phyloP scores from a whole-genome alignment of 371 early-diverging fungal species.

The Phascolomyces articulosus region DNA sequence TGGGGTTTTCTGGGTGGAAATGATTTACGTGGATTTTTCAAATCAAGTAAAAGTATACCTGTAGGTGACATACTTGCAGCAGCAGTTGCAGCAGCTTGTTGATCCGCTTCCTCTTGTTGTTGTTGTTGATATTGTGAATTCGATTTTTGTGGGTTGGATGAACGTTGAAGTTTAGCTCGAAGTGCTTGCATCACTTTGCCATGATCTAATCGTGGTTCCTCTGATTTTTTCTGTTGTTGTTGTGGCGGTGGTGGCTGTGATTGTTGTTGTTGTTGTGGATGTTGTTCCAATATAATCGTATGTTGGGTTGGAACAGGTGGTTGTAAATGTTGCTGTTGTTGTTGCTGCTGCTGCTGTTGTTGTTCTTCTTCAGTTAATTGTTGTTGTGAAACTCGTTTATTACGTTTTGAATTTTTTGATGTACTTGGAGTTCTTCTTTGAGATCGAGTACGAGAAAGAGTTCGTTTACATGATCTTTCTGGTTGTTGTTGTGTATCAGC shows the following conservation, averaged over 20 bases:
- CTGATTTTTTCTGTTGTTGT: background rate
- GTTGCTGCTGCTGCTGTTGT: too few species aligned
- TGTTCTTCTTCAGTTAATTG: too few species aligned
- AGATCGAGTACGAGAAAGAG: constrained; percentile 12
- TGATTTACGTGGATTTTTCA: constrained; percentile 40
- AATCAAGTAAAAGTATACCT: constrained; percentile 44
- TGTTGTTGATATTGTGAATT: constrained; percentile 20
- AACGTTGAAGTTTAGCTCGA: constrained; percentile 26
- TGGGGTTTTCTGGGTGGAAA: constrained; percentile 35
- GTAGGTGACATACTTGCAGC: constrained; percentile 37
- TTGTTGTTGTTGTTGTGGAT: background rate
- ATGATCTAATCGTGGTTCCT: constrained; percentile 23
- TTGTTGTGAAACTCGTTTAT: constrained; percentile 8
- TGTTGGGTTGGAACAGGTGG: constrained; percentile 7
- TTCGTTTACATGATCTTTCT: constrained; percentile 13
- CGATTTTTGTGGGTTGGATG: constrained; percentile 6
- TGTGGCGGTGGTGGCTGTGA: background rate
- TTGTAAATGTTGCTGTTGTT: too few species aligned
- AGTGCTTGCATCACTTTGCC: constrained; percentile 31
- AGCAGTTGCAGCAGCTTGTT: constrained; percentile 14
- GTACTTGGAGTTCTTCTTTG: constrained; percentile 7
- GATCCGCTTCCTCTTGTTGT: constrained; percentile 24
- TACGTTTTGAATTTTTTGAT: constrained; percentile 2
- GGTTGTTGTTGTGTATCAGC: background rate
- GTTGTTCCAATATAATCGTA: too few species aligned